Conservation (phyloP, 108 stramenopile genomes). For the Ochromonas danica region DNA sequence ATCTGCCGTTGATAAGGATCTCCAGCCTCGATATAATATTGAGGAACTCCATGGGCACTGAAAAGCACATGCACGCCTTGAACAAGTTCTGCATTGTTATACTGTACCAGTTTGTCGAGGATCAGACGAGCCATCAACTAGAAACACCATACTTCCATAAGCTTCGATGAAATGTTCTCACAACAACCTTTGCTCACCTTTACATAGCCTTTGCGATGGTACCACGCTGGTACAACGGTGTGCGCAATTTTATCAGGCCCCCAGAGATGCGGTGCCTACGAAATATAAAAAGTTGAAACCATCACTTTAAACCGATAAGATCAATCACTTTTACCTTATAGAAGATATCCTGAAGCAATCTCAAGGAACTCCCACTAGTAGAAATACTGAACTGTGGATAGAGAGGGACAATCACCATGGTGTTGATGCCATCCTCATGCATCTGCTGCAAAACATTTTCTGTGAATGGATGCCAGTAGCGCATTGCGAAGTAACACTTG, state of each 20-base stretch:
- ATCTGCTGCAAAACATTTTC: conserved; percentile 84
- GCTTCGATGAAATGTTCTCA: too few species aligned
- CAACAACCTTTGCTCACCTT: too few species aligned
- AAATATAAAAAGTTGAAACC: too few species aligned
- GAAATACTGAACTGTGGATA: conserved; percentile 96
- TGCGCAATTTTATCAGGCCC: conserved; percentile 74
- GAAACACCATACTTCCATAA: too few species aligned
- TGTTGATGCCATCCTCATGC: conserved; percentile 70
- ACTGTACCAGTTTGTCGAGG: conserved; percentile 71
- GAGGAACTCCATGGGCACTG: conserved; percentile 94
- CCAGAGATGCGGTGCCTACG: conserved; percentile 47
- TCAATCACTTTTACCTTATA: background rate
- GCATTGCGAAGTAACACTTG: conserved; percentile 93
- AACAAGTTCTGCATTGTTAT: conserved; percentile 69
- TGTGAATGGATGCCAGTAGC: conserved; percentile 97
- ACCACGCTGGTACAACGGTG: conserved; percentile 91
- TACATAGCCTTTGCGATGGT: conserved; percentile 88
- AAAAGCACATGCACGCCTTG: conserved; percentile 78
- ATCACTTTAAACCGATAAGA: too few species aligned
- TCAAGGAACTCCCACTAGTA: conserved; percentile 81
- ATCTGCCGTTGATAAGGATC: conserved; percentile 96
- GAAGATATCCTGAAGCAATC: background rate
- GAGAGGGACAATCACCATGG: conserved; percentile 80
- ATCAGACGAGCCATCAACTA: conserved; percentile 81
- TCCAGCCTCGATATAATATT: conserved; percentile 85